Evolutionary conservation across 164 flowering plant genomes (phyloP).

Genomic region (Vitis riparia): DNA sequence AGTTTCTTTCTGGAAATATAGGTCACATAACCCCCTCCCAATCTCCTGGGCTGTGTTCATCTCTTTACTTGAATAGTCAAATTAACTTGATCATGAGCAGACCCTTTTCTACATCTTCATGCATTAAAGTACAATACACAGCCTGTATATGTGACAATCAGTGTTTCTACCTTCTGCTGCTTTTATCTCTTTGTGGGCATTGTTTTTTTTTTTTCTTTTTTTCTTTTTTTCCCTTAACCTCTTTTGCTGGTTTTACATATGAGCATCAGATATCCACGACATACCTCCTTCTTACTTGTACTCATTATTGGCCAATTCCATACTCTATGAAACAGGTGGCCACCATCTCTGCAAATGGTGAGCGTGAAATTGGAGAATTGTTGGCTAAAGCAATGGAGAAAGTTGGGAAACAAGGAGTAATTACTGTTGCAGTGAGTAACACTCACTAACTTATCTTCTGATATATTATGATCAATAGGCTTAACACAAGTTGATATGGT

Average conservation of each 20-base stretch:
- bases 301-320: neutral
- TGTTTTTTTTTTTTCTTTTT: too few relatives aligned
- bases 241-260: neutral
- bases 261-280: neutral
- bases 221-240: too few relatives aligned
- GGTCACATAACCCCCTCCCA: too few relatives aligned
- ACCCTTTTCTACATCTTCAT: neutral
- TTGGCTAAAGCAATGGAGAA: constrained; percentile 92
- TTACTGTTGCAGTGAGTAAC: constrained; percentile 72
- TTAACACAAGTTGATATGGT: neutral
- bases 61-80: neutral
- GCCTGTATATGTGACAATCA: neutral
- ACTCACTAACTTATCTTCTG: neutral
- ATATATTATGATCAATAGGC: neutral
- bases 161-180: neutral
- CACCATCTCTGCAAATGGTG: constrained; percentile 95
- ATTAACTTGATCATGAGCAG: neutral
- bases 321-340: constrained; percentile 54
- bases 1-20: too few relatives aligned
- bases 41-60: too few relatives aligned
- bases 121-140: neutral
- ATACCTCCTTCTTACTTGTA: neutral
- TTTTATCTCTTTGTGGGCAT: too few relatives aligned
- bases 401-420: constrained; percentile 95
- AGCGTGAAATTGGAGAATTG: constrained; percentile 81